Conservation (phyloP, 345 rosid species). For the Clausena lansium region DNA sequence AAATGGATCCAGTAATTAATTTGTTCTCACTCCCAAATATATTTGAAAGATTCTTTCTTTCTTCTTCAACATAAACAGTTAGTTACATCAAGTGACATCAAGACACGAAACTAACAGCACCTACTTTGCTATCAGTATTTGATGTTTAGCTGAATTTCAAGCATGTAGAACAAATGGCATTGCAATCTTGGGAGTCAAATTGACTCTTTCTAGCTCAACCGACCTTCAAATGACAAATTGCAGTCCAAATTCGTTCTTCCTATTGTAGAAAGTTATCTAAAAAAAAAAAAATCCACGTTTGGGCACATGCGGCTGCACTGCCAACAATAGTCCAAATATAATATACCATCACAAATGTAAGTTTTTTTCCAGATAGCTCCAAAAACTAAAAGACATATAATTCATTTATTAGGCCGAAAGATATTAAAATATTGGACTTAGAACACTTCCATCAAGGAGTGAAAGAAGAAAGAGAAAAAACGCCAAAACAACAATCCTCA, state of each 20-base stretch:
- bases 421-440: not conserved
- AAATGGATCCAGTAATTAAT: not conserved
- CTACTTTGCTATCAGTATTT: not conserved
- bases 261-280: not conserved
- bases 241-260: not conserved
- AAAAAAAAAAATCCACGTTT: not conserved
- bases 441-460: not conserved
- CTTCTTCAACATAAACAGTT: not conserved
- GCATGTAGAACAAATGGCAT: not conserved
- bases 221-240: not conserved
- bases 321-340: not conserved
- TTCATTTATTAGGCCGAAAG: not conserved
- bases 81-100: not conserved
- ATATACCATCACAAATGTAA: not conserved
- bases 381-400: not conserved
- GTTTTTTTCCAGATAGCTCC: not conserved
- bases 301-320: not conserved
- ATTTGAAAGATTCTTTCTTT: not conserved
- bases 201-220: not conserved
- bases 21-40: not conserved
- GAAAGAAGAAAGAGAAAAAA: not conserved
- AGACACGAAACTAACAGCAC: not conserved
- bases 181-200: not conserved
- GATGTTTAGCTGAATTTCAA: not conserved
- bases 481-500: not conserved